A percentile compares a stretch with the other conserved stretches of the same genome.
Evolutionary conservation across 305 asterid species (phyloP).

Genomic region (Nicotiana rustica): DNA sequence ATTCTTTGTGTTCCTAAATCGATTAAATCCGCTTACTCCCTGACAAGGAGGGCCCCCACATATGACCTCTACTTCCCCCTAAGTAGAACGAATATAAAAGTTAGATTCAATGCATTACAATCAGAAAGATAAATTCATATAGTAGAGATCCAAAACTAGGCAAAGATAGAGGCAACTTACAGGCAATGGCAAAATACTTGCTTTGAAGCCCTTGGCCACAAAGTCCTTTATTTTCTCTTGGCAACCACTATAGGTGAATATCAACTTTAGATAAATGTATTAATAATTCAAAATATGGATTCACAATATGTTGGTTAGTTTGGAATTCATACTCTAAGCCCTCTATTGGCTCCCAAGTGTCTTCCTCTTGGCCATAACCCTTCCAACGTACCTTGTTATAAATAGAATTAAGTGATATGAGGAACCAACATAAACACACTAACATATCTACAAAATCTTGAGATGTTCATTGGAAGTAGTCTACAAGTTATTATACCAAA

Average conservation of each 20-base stretch:
- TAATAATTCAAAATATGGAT: not conserved
- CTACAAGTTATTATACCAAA: not conserved
- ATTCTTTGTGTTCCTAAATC: constrained; percentile 57
- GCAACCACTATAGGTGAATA: constrained; percentile 54
- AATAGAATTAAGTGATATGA: not conserved
- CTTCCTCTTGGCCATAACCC: constrained; percentile 72
- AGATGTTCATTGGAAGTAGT: not conserved
- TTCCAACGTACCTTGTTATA: constrained; percentile 70
- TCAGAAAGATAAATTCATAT: not conserved
- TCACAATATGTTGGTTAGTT: not conserved
- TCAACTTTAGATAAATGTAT: not conserved
- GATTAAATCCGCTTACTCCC: constrained; percentile 91
- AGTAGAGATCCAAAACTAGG: not conserved
- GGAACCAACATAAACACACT: constrained; percentile 15
- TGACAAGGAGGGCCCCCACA: constrained; percentile 99
- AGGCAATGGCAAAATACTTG: constrained; percentile 75
- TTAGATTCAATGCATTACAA: not conserved
- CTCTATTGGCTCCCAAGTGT: constrained; percentile 89
- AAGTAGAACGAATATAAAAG: not conserved
- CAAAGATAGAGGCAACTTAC: constrained; percentile 52
- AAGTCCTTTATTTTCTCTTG: constrained; percentile 66
- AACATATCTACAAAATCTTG: not conserved
- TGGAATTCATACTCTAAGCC: constrained; percentile 60
- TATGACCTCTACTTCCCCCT: constrained; percentile 84
- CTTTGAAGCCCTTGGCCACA: constrained; percentile 56